These are phyloP conservation scores for Raphanus sativus DNA, from an alignment of 345 rosid species.

Conservation along the genomic window DNA sequence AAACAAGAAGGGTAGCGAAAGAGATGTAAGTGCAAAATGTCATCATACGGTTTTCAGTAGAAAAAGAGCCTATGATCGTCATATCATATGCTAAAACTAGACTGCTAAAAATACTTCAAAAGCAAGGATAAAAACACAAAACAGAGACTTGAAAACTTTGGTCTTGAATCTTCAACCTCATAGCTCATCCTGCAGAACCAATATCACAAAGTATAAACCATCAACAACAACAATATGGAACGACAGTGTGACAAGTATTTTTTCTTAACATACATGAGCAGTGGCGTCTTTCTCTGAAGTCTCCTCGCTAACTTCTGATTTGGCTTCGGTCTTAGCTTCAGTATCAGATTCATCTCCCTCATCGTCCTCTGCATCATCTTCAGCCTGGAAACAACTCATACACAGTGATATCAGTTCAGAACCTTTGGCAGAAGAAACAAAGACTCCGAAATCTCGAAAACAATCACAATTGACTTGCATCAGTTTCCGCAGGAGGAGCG, in stretches of 20 bases:
- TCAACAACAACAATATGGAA: neutral
- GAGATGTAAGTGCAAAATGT: constrained; percentile 6
- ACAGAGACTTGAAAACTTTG: constrained; percentile 12
- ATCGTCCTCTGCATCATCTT: constrained; percentile 41
- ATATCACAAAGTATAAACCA: neutral
- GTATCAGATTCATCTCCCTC: constrained; percentile 48
- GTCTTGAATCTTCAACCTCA: constrained; percentile 33
- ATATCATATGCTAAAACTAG: constrained; percentile 26
- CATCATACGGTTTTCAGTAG: neutral
- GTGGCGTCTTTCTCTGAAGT: constrained; percentile 37
- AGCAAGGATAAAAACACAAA: neutral
- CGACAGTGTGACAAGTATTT: neutral
- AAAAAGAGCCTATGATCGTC: neutral
- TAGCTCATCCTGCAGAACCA: constrained; percentile 68
- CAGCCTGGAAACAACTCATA: constrained; percentile 38
- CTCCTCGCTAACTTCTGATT: constrained; percentile 32
- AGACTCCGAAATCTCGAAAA: neutral
- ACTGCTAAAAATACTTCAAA: constrained; percentile 9
- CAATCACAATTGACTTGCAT: constrained; percentile 50
- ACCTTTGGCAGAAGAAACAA: neutral
- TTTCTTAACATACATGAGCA: constrained; percentile 47
- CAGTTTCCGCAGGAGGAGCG: constrained; percentile 63
- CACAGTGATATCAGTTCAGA: neutral
- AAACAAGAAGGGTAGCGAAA: neutral
- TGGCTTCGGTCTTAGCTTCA: constrained; percentile 50